A percentile compares a stretch with the other conserved stretches of the same genome.
phyloP scores from a whole-genome alignment of 257 asterid genomes.

The Hygrophila difformis region DNA sequence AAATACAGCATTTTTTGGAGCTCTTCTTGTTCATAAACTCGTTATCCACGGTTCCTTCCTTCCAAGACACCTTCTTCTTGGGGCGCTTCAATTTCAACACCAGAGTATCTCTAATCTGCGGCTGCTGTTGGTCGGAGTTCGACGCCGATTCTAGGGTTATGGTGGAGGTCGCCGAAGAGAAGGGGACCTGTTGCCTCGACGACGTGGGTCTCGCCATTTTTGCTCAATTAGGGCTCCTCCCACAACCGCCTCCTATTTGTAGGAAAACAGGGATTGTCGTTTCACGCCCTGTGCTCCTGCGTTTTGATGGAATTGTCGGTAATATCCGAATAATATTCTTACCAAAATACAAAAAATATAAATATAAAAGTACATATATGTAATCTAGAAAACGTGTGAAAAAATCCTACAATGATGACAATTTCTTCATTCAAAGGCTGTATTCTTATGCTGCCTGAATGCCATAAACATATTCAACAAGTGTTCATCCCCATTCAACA shows the following conservation, averaged over 20 bases:
- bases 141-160: slow-evolving; percentile 33
- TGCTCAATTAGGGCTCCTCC: slow-evolving; percentile 16
- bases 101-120: slow-evolving; percentile 35
- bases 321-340: too few species aligned
- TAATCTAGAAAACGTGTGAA: too few species aligned
- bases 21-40: slow-evolving; percentile 83
- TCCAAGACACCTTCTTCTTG: slow-evolving; percentile 62
- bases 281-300: slow-evolving; percentile 18
- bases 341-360: too few species aligned
- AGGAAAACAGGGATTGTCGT: slow-evolving; percentile 23
- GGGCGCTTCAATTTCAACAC: slow-evolving; percentile 45
- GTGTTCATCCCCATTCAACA: too few species aligned
- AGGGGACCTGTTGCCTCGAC: slow-evolving; percentile 21
- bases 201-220: slow-evolving; percentile 41
- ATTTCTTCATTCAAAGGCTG: too few species aligned
- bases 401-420: too few species aligned
- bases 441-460: too few species aligned
- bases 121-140: slow-evolving; percentile 33
- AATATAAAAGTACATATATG: too few species aligned
- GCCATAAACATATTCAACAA: too few species aligned
- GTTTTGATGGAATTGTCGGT: slow-evolving; percentile 7
- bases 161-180: slow-evolving; percentile 33
- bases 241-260: slow-evolving; percentile 14
- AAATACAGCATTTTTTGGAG: slow-evolving; percentile 85
- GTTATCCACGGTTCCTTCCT: slow-evolving; percentile 78